Evolutionary conservation across 2,329 filamentous ascomycete species (phyloP).

Genomic region (Acephala macrosclerotiorum): DNA sequence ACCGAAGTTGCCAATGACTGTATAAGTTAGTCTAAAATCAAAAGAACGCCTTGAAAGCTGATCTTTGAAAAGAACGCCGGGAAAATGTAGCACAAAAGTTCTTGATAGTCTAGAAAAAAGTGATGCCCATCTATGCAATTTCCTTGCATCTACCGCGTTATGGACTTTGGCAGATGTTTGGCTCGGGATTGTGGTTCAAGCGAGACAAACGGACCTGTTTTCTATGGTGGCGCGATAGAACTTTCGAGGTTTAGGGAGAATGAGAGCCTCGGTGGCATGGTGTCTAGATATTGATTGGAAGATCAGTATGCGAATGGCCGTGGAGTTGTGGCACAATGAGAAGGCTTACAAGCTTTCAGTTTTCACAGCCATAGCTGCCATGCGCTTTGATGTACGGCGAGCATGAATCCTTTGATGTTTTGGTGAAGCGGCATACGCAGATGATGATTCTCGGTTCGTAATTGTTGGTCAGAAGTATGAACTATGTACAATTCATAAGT

Average conservation of each 20-base stretch:
- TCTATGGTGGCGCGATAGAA: slow-evolving; percentile 73
- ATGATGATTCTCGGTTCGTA: neutral
- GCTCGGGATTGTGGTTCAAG: too few species aligned
- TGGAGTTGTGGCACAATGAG: slow-evolving; percentile 15
- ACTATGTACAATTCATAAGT: neutral
- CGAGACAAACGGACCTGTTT: slow-evolving; percentile 63
- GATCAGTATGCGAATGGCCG: slow-evolving; percentile 12
- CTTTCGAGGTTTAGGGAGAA: slow-evolving; percentile 65
- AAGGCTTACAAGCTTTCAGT: slow-evolving; percentile 58
- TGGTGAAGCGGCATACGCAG: neutral
- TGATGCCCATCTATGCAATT: too few species aligned
- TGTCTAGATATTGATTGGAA: slow-evolving; percentile 53
- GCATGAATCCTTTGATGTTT: slow-evolving; percentile 39
- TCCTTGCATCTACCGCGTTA: too few species aligned
- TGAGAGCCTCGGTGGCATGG: slow-evolving; percentile 70
- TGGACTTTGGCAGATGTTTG: too few species aligned
- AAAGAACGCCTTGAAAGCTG: neutral
- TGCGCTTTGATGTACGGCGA: slow-evolving; percentile 37
- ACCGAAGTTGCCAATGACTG: slow-evolving; percentile 88
- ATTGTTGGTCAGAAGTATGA: neutral
- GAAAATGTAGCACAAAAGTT: too few species aligned
- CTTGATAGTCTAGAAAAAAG: too few species aligned
- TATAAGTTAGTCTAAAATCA: neutral
- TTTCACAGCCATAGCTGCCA: slow-evolving; percentile 60
- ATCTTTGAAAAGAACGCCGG: too few species aligned